A percentile compares a stretch with the other conserved stretches of the same genome.
phyloP scores from a whole-genome alignment of 306 rosid genomes.

The Citrullus colocynthis region DNA sequence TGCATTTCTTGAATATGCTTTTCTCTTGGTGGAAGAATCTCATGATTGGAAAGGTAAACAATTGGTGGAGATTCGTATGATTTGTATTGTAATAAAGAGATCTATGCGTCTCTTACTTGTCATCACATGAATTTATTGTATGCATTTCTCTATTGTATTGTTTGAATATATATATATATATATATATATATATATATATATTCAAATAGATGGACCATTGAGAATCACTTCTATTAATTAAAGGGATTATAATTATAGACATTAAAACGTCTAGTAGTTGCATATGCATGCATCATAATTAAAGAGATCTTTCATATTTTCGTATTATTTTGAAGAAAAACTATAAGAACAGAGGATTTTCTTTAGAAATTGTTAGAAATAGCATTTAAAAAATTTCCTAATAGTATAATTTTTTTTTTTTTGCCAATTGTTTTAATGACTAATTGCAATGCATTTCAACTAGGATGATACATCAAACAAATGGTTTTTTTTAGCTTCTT shows the following conservation, averaged over 20 bases:
- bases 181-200: background rate
- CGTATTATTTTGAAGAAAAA: background rate
- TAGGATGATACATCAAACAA: no score
- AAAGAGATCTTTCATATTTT: background rate
- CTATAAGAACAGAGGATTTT: background rate
- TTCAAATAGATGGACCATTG: background rate
- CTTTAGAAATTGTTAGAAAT: no score
- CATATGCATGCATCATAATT: constrained; percentile 1
- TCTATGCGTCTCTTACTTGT: background rate
- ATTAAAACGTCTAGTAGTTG: background rate
- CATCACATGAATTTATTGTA: background rate
- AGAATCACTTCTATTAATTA: background rate
- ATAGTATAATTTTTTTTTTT: no score
- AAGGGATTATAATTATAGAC: background rate
- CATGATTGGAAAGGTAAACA: constrained; percentile 1
- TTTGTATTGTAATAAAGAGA: background rate
- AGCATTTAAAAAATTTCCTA: no score
- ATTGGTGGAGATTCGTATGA: background rate
- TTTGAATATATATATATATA: background rate
- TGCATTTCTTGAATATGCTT: background rate
- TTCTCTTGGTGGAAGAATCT: background rate
- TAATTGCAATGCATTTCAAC: no score
- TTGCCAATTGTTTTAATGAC: no score
- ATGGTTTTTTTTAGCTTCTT: no score
- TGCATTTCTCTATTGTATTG: background rate